phyloP scores from a whole-genome alignment of 352 stramenopile genomes.

The Pythium rhizo-oryzae region DNA sequence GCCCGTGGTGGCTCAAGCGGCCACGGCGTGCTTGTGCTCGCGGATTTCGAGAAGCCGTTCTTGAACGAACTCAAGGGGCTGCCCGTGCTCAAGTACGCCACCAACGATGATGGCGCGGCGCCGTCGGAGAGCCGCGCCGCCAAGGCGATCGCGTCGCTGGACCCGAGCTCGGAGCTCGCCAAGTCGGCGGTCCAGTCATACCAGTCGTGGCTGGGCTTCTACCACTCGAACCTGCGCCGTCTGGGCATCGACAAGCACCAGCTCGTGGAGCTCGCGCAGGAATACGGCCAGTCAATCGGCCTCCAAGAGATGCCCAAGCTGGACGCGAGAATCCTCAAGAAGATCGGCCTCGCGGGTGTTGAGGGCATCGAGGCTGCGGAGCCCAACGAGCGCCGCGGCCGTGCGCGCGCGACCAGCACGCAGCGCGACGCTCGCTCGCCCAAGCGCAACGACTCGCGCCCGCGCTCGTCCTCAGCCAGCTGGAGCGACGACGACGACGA shows the following conservation, averaged over 20 bases:
- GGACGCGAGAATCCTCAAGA: slow-evolving; percentile 63
- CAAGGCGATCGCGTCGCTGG: slow-evolving; percentile 40
- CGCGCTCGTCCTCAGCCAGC: background rate
- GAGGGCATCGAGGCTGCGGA: slow-evolving; percentile 42
- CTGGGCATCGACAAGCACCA: slow-evolving; percentile 38
- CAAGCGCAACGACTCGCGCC: background rate
- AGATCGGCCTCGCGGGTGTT: slow-evolving; percentile 65
- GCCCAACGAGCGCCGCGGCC: slow-evolving; percentile 5
- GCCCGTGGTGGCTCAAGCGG: slow-evolving; percentile 88
- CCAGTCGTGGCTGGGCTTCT: slow-evolving; percentile 95
- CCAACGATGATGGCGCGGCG: slow-evolving; percentile 28
- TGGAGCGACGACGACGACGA: background rate
- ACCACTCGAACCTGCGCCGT: slow-evolving; percentile 78
- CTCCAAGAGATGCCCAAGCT: slow-evolving; percentile 52
- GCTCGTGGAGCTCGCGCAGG: slow-evolving; percentile 64
- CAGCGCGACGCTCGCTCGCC: background rate
- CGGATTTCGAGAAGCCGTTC: slow-evolving; percentile 83
- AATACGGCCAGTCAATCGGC: slow-evolving; percentile 42
- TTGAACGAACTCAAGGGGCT: slow-evolving; percentile 71
- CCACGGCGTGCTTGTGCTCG: slow-evolving; percentile 80
- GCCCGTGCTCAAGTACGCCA: slow-evolving; percentile 29
- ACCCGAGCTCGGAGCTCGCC: slow-evolving; percentile 52
- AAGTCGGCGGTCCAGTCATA: slow-evolving; percentile 89
- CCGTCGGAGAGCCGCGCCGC: slow-evolving; percentile 8
- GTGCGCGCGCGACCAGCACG: background rate